A percentile compares a stretch with the other conserved stretches of the same genome.
Conservation (phyloP, 2,329 filamentous ascomycete species). For the Penicillium sp. region DNA sequence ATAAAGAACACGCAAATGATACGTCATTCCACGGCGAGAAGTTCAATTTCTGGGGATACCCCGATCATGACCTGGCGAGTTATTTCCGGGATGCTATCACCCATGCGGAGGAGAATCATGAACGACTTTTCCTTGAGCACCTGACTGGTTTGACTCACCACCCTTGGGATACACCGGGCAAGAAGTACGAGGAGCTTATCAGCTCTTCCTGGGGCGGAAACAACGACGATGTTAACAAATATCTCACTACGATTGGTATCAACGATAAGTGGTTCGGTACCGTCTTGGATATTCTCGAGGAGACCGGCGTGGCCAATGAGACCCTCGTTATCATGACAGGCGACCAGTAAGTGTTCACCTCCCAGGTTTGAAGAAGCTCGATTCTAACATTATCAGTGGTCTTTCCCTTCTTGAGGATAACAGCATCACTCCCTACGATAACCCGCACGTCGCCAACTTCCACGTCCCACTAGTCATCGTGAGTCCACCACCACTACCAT, state of each 20-base stretch:
- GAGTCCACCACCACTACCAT: background rate
- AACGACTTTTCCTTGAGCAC: conserved; percentile 29
- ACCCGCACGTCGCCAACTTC: conserved; percentile 27
- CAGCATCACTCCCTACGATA: conserved; percentile 28
- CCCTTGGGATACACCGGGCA: conserved; percentile 25
- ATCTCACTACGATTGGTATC: conserved; percentile 31
- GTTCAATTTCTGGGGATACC: conserved; percentile 25
- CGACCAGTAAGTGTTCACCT: conserved; percentile 19
- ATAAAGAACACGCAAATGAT: conserved; percentile 18
- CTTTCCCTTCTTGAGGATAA: conserved; percentile 28
- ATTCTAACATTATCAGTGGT: conserved; percentile 6
- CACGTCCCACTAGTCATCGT: conserved; percentile 26
- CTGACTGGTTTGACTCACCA: conserved; percentile 30
- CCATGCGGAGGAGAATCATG: conserved; percentile 25
- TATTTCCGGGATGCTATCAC: conserved; percentile 28
- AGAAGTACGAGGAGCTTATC: conserved; percentile 22
- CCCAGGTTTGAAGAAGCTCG: too few species aligned
- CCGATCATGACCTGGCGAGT: conserved; percentile 21
- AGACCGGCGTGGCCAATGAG: conserved; percentile 29
- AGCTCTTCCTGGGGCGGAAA: conserved; percentile 16
- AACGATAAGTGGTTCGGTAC: conserved; percentile 30
- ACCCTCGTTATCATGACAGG: conserved; percentile 31
- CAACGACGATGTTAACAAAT: conserved; percentile 25
- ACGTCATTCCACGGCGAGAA: conserved; percentile 19
- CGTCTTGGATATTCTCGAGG: conserved; percentile 26